Percentiles rank a stretch among this genome's conserved stretches.
phyloP scores from a whole-genome alignment of 805 yeast species.

The Schizosaccharomyces osmophilus region DNA sequence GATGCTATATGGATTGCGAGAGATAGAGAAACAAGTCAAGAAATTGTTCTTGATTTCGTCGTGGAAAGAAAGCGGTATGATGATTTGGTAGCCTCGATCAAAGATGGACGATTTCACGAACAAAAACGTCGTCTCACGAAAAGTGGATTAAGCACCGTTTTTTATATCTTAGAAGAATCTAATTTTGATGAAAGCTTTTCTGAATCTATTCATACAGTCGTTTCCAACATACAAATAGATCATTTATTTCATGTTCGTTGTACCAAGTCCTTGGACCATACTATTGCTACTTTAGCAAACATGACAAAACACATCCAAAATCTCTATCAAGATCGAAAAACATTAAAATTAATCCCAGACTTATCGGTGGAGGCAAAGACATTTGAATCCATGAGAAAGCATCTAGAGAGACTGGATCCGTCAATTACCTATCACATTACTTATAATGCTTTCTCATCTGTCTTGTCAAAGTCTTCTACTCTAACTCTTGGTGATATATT shows the following conservation, averaged over 20 bases:
- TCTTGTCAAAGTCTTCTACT: slow-evolving; percentile 44
- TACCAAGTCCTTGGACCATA: slow-evolving; percentile 49
- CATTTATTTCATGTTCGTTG: slow-evolving; percentile 43
- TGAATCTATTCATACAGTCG: slow-evolving; percentile 51
- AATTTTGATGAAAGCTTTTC: slow-evolving; percentile 17
- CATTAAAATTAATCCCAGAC: slow-evolving; percentile 19
- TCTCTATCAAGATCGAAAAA: slow-evolving; percentile 16
- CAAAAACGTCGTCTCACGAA: slow-evolving; percentile 56
- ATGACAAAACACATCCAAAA: slow-evolving; percentile 23
- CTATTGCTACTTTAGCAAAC: slow-evolving; percentile 33
- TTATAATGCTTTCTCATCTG: slow-evolving; percentile 34
- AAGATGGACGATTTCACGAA: slow-evolving; percentile 72
- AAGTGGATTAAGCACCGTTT: slow-evolving; percentile 41
- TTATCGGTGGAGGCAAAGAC: slow-evolving; percentile 4
- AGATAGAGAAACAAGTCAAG: slow-evolving; percentile 29
- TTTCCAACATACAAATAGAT: slow-evolving; percentile 41
- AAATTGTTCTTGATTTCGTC: slow-evolving; percentile 55
- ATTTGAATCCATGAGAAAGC: slow-evolving; percentile 4
- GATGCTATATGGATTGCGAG: slow-evolving; percentile 79
- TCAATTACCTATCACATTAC: slow-evolving; percentile 17
- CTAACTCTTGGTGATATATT: slow-evolving; percentile 55
- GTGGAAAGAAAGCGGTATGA: slow-evolving; percentile 75
- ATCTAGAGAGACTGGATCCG: slow-evolving; percentile 5
- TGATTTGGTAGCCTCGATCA: slow-evolving; percentile 59
- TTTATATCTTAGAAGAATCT: slow-evolving; percentile 53